Evolutionary conservation across 2,329 filamentous ascomycete genomes (phyloP).

Genomic region (Allantophomopsis cytisporea): DNA sequence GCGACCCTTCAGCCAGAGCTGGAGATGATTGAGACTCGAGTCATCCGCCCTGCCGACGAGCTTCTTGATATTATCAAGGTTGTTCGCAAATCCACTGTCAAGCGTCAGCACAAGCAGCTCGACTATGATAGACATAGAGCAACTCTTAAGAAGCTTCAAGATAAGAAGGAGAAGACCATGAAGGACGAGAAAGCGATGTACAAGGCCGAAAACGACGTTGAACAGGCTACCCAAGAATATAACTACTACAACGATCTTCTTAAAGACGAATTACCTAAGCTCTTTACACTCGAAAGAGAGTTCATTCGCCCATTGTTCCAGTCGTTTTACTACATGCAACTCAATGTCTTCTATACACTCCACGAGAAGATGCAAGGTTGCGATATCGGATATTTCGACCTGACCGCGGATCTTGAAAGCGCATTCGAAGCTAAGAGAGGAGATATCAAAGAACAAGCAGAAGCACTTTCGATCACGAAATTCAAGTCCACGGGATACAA

Average conservation of each 20-base stretch:
- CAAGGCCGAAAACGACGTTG: slow-evolving; percentile 85
- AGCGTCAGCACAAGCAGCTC: slow-evolving; percentile 94
- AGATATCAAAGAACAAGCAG: slow-evolving; percentile 73
- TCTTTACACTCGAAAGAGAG: slow-evolving; percentile 80
- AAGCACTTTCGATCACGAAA: slow-evolving; percentile 72
- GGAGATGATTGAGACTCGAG: slow-evolving; percentile 89
- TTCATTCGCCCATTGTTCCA: slow-evolving; percentile 97
- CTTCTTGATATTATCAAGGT: slow-evolving; percentile 90
- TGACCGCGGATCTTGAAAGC: slow-evolving; percentile 81
- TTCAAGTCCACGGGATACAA: slow-evolving; percentile 79
- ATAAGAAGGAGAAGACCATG: slow-evolving; percentile 90
- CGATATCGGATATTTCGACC: slow-evolving; percentile 95
- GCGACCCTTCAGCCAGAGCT: slow-evolving; percentile 81
- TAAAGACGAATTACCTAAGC: slow-evolving; percentile 87
- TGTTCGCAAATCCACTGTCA: slow-evolving; percentile 75
- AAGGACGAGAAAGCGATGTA: slow-evolving; percentile 98
- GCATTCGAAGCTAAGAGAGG: slow-evolving; percentile 83
- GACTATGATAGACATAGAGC: slow-evolving; percentile 85
- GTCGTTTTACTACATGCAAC: slow-evolving; percentile 99
- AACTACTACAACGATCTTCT: slow-evolving; percentile 97
- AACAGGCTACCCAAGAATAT: slow-evolving; percentile 87
- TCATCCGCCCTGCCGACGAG: slow-evolving; percentile 88
- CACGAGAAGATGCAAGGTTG: slow-evolving; percentile 97
- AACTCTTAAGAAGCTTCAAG: slow-evolving; percentile 82
- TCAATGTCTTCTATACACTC: slow-evolving; percentile 97